phyloP scores from a whole-genome alignment of 1,284 basidiomycete species.

The Golubevia sp. region DNA sequence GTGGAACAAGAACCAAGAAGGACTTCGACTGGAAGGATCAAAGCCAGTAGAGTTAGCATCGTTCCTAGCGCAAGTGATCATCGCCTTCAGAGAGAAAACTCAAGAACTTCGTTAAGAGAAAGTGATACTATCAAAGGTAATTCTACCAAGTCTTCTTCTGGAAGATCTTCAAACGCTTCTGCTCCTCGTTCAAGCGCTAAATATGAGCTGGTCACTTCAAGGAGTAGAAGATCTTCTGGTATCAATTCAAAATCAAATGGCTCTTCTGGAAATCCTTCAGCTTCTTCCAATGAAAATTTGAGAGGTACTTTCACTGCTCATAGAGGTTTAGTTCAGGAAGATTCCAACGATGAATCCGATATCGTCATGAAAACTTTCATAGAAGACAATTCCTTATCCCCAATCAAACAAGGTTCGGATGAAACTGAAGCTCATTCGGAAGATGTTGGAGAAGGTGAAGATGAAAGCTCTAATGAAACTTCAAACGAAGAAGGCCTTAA shows the following conservation, averaged over 20 bases:
- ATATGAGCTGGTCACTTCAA: not conserved
- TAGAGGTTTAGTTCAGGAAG: not conserved
- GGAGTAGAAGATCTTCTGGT: not conserved
- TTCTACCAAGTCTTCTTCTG: not conserved
- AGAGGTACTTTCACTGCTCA: not conserved
- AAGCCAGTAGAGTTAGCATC: not conserved
- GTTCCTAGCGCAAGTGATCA: not conserved
- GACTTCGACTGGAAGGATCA: not conserved
- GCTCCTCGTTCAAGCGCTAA: not conserved
- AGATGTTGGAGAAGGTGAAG: not conserved
- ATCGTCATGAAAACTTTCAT: not conserved
- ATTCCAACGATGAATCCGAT: not conserved
- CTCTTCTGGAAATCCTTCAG: not conserved
- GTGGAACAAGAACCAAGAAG: not conserved
- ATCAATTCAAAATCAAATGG: not conserved
- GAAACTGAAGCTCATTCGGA: not conserved
- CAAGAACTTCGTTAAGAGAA: not conserved
- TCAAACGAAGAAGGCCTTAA: not conserved
- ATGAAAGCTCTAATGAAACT: not conserved
- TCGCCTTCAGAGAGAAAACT: not conserved
- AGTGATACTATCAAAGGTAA: not conserved
- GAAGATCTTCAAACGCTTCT: not conserved
- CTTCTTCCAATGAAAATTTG: not conserved
- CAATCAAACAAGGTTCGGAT: not conserved
- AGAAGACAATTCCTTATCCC: not conserved